Evolutionary conservation across 1,139 yeast species (phyloP), one percentile per base, ranked within the genome.

Genomic region (Yamadazyma sp.): DNA sequence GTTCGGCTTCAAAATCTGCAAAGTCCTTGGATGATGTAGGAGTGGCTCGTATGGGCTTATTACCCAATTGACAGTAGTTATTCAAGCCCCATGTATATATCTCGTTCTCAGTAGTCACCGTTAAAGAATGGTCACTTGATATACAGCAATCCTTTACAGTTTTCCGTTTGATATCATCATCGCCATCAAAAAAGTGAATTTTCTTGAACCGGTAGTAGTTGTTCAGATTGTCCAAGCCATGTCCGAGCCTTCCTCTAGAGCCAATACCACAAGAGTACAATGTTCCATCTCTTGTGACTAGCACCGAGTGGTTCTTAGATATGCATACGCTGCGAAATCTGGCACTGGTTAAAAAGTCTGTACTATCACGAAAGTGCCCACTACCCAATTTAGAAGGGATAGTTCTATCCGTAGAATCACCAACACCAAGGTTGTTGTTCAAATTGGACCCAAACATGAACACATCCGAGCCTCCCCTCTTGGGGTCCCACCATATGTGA

Each of bases 41-140:
- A 14, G 44, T 46, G 11, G 46, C 39, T 2, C 52, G 41, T 24
- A 14, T 28, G 11, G 20, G 12, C 16, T 68, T 66, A 1, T 77
- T 64, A 1, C 37, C 36, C 14, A 87, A 61, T 55, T 87, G 95
- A 15, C 74, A 74, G 52, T 60, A 73, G 21, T 70, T 67, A 52
- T 87, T 87, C 43, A 80, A 67, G 0, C 97, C 97, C 95, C 96
- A 89, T 0, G 90, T 62, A 47, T 70, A 85, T 2, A 87, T 64
- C 14, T 70, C 71, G 28, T 82, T 81, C 9, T 61, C 53, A 1
- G 62, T 51, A 1, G 85, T 75, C 17, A 86, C 53, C 0, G 57
- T 73, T 20, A 87, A 53, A 0, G 88, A 67, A 55, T 87, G 96
- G 50, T 84, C 85, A 46, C 78, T 76, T 29, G 89, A 82, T 2